A percentile compares a stretch with the other conserved stretches of the same genome.
These are phyloP conservation scores for Candida dendrica DNA, from an alignment of 805 yeast species.

Conservation along the genomic window DNA sequence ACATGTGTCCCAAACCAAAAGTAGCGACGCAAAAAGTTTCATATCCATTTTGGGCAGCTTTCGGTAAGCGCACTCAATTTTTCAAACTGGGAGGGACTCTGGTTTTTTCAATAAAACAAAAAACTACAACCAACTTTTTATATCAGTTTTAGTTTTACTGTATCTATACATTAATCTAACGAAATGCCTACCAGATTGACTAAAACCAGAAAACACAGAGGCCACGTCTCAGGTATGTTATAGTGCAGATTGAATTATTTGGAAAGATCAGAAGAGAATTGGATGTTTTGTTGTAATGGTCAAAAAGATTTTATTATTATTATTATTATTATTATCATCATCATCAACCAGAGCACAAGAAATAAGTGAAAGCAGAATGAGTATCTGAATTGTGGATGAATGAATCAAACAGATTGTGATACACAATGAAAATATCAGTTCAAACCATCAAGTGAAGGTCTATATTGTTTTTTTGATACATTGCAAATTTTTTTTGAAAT, in stretches of 20 bases:
- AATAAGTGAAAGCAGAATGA: too few relatives aligned
- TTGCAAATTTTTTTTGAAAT: neutral
- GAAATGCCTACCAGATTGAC: conserved; percentile 98
- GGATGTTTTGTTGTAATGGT: too few relatives aligned
- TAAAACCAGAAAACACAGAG: conserved; percentile 99
- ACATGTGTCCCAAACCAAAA: neutral
- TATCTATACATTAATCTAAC: conserved; percentile 2
- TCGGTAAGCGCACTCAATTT: neutral
- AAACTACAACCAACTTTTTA: neutral
- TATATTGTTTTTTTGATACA: neutral
- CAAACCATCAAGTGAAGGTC: neutral
- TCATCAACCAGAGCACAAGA: too few relatives aligned
- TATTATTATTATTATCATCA: too few relatives aligned
- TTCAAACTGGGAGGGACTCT: neutral
- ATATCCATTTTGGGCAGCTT: neutral
- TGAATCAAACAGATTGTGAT: too few relatives aligned
- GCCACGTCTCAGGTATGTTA: conserved; percentile 97
- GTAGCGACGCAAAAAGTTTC: neutral
- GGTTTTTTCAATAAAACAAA: conserved; percentile 3
- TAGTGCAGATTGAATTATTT: too few relatives aligned
- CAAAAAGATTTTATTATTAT: too few relatives aligned
- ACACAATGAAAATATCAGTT: too few relatives aligned
- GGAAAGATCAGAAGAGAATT: too few relatives aligned
- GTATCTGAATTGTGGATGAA: too few relatives aligned
- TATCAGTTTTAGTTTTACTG: neutral